These are phyloP conservation scores for Lactarius tabidus DNA, from an alignment of 768 basidiomycete species.

Conservation along the genomic window DNA sequence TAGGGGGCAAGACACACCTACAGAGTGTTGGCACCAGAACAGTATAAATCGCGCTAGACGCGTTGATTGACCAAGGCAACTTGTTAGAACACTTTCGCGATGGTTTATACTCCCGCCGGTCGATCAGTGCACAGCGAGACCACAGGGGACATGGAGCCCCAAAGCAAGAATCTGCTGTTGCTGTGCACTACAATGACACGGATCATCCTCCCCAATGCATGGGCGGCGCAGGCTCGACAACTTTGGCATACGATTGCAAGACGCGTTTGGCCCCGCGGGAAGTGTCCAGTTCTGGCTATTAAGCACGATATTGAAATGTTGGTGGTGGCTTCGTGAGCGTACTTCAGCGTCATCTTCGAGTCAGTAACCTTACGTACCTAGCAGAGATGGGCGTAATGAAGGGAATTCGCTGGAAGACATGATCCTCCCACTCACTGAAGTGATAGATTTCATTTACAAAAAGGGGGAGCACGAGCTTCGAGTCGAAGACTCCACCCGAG, in stretches of 20 bases:
- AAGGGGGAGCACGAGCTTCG: not conserved
- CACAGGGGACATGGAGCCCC: not conserved
- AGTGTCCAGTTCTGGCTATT: not conserved
- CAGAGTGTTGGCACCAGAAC: not conserved
- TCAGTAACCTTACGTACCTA: not conserved
- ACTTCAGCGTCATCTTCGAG: not conserved
- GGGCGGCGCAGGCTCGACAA: not conserved
- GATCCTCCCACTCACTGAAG: not conserved
- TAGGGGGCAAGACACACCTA: not conserved
- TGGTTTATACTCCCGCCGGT: not conserved
- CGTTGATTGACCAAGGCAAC: not conserved
- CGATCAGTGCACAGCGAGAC: not conserved
- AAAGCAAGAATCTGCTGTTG: fast-evolving
- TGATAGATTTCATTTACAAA: not conserved
- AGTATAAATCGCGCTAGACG: not conserved
- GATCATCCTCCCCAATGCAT: not conserved
- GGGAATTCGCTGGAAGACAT: not conserved
- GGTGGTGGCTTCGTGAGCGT: not conserved
- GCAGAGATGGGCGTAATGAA: not conserved
- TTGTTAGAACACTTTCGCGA: not conserved
- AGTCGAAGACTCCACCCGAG: not conserved
- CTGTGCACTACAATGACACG: not conserved
- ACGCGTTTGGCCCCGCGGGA: not conserved
- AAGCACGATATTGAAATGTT: not conserved
- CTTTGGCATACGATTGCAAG: not conserved